phyloP scores from a whole-genome alignment of 192 early-diverging fungal species.

The Mortierella antarctica region DNA sequence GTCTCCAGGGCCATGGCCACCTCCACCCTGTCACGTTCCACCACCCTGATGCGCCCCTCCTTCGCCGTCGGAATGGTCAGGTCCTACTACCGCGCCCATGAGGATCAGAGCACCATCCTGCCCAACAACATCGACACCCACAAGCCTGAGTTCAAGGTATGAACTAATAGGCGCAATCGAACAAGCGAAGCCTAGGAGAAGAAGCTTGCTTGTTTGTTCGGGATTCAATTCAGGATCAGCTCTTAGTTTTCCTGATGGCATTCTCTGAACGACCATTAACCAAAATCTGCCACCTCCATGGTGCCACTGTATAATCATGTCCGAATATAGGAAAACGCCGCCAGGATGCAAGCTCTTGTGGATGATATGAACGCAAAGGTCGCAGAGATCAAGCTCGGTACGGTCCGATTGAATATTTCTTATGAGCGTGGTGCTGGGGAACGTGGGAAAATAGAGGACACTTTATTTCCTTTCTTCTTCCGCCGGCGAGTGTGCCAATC shows the following conservation, averaged over 20 bases:
- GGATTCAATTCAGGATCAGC: neutral
- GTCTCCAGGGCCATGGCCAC: constrained; percentile 34
- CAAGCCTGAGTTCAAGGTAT: constrained; percentile 80
- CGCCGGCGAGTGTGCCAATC: neutral
- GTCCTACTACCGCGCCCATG: constrained; percentile 54
- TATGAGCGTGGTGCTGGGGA: neutral
- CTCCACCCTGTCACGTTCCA: constrained; percentile 23
- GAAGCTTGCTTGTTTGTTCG: neutral
- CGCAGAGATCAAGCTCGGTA: constrained; percentile 83
- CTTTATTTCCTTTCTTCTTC: no score
- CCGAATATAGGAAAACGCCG: constrained; percentile 75
- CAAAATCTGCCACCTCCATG: neutral
- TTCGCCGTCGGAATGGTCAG: constrained; percentile 44
- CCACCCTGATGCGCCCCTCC: constrained; percentile 44
- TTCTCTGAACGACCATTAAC: neutral
- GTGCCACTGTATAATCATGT: no score
- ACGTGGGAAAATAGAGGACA: no score
- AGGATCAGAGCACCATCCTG: constrained; percentile 67
- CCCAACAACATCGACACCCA: constrained; percentile 77
- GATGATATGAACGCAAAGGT: constrained; percentile 71
- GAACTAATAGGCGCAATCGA: neutral
- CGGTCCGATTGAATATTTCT: neutral
- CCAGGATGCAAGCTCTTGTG: constrained; percentile 73
- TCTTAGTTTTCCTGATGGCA: neutral
- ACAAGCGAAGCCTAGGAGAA: no score